Percentiles rank a stretch among this genome's conserved stretches.
Evolutionary conservation across 371 early-diverging fungal species (phyloP).

Genomic region (Actinomortierella ambigua): DNA sequence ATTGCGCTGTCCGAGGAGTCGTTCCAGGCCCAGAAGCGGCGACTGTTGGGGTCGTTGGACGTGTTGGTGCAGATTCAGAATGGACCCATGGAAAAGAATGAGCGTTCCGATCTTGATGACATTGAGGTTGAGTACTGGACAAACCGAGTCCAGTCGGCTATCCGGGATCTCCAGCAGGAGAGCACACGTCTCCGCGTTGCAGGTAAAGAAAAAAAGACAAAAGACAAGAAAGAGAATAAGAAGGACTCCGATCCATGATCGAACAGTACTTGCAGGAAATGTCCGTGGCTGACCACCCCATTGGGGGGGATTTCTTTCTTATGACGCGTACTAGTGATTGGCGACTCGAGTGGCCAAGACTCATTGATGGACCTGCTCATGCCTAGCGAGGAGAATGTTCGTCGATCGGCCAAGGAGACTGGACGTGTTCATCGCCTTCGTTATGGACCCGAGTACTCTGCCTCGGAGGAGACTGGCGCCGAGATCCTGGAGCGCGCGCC

Average conservation of each 20-base stretch:
- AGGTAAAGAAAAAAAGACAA: conserved; percentile 7
- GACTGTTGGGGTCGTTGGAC: conserved; percentile 37
- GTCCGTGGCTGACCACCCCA: no score
- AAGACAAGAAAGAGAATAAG: no score
- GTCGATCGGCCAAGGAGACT: conserved; percentile 40
- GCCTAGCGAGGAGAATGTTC: conserved; percentile 27
- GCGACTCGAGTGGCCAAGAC: conserved; percentile 43
- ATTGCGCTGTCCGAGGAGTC: neutral
- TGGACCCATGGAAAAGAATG: conserved; percentile 29
- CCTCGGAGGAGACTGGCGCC: conserved; percentile 17
- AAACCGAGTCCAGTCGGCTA: conserved; percentile 31
- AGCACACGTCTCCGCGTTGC: conserved; percentile 29
- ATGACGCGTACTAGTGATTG: no score
- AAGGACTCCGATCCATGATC: no score
- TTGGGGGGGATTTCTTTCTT: no score
- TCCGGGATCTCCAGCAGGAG: conserved; percentile 29
- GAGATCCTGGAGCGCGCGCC: conserved; percentile 36
- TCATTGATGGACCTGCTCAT: conserved; percentile 37
- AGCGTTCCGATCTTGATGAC: conserved; percentile 28
- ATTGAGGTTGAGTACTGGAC: conserved; percentile 45
- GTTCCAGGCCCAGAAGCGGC: conserved; percentile 29
- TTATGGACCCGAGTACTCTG: conserved; percentile 25
- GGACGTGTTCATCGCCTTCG: conserved; percentile 42
- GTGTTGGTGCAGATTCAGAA: conserved; percentile 44
- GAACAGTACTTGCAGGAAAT: no score